Conservation (phyloP, 2,329 filamentous ascomycete species). For the Cryphonectria parasitica region DNA sequence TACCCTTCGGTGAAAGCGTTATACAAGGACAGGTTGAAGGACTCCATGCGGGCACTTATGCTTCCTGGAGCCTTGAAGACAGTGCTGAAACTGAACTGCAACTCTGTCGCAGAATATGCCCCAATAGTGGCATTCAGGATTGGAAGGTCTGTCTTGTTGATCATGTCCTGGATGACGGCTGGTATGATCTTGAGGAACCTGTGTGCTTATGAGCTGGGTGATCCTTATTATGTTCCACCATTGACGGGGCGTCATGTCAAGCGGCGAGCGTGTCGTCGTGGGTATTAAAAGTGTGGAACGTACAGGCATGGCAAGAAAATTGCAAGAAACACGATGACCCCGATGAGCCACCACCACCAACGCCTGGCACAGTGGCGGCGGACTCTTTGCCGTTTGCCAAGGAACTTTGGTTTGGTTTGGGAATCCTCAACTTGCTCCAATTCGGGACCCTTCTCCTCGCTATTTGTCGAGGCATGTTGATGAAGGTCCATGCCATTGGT, state of each 20-base stretch:
- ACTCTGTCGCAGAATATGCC: slow-evolving; percentile 16
- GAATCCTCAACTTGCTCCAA: not conserved
- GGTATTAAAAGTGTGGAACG: not conserved
- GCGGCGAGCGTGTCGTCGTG: not conserved
- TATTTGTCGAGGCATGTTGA: not conserved
- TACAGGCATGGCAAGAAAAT: slow-evolving; percentile 16
- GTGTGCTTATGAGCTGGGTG: not conserved
- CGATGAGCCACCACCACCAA: slow-evolving; percentile 20
- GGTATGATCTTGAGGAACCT: slow-evolving; percentile 18
- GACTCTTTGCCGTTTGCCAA: not conserved
- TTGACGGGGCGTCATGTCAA: not conserved
- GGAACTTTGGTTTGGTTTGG: not conserved
- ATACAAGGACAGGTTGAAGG: slow-evolving; percentile 13
- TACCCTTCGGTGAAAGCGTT: slow-evolving; percentile 11
- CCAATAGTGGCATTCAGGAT: slow-evolving; percentile 16
- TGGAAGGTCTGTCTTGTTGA: slow-evolving; percentile 14
- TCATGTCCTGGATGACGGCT: slow-evolving; percentile 14
- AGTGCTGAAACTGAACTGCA: slow-evolving; percentile 14
- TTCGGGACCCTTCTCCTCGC: not conserved
- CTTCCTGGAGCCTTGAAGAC: slow-evolving; percentile 13
- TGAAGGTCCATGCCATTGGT: not conserved
- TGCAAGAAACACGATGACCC: slow-evolving; percentile 3
- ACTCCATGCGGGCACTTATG: slow-evolving; percentile 14
- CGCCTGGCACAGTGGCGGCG: slow-evolving; percentile 9
- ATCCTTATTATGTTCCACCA: not conserved